Base-by-base conservation (phyloP, 441 rosid species). In the Syzygium malaccense region DNA sequence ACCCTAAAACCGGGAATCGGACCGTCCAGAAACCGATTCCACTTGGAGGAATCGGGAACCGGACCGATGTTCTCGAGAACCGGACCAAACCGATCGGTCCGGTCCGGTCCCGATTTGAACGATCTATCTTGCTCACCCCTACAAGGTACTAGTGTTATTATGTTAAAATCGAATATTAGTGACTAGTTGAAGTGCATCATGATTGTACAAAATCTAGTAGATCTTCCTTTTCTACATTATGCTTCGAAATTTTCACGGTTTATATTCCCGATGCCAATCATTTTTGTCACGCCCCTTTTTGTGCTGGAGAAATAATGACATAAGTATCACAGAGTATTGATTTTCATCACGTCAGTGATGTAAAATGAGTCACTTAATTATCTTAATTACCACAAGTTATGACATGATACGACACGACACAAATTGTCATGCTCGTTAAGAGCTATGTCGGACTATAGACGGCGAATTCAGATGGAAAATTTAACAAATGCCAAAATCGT, bases 31-130 rank as follows among this genome's bases (percentile, higher is more conserved):
- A 45, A 45, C 2, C 9, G 9, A 7, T 45, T 45, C 48, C 9
- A 45, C 9, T 45, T 45, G 7, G 2, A 45, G 48, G 9, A 45
- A 45, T 0, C 9, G 8, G 2, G 48, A 45, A 45, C 48, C 2
- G 2, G 7, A 7, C 48, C 48, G 48, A 45, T 45, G 1, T 7
- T 45, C 2, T 1, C 9, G 9, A 45, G 9, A 45, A 45, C 0
- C 48, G 9, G 10, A 45, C 48, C 48, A 45, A 45, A 45, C 9
- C 48, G 9, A 0, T 45, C 9, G 9, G 8, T 41, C 45, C 45
- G 8, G 6, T 37, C 41, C 45, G 45, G 2, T 45, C 48, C 2
- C 48, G 2, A 45, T 45, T 45, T 45, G 48, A 0, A 45, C 2
- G 9, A 45, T 45, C 48, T 9, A 45, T 45, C 9, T 45, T 45